Evolutionary conservation across 805 yeast species (phyloP).

Genomic region (Kuraishia hungarica): DNA sequence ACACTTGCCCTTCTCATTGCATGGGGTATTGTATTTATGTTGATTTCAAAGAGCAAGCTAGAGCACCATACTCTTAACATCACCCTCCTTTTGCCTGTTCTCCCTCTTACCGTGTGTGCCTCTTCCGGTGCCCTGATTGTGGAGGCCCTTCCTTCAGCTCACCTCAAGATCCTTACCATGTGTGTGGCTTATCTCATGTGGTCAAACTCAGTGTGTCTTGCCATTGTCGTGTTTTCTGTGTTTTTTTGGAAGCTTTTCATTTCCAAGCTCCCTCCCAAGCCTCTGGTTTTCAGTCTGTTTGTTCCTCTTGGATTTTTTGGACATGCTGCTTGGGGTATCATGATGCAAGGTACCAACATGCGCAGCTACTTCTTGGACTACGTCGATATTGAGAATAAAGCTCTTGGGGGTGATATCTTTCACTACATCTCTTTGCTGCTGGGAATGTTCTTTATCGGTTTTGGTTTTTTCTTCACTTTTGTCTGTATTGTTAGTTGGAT

Average conservation of each 20-base stretch:
- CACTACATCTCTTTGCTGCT: not conserved
- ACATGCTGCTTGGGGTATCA: constrained; percentile 69
- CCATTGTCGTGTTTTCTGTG: constrained; percentile 45
- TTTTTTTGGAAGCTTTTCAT: constrained; percentile 53
- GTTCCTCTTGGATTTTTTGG: constrained; percentile 81
- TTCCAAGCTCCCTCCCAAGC: constrained; percentile 49
- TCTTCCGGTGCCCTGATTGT: constrained; percentile 59
- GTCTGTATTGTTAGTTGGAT: not conserved
- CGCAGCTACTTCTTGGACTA: not conserved
- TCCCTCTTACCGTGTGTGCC: constrained; percentile 68
- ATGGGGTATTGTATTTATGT: constrained; percentile 49
- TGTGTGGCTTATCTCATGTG: constrained; percentile 51
- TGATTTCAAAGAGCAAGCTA: constrained; percentile 26
- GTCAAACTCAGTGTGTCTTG: constrained; percentile 60
- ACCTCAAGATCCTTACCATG: constrained; percentile 43
- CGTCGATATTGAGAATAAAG: not conserved
- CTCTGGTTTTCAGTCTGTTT: constrained; percentile 53
- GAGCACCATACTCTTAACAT: constrained; percentile 39
- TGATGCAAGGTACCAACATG: constrained; percentile 22
- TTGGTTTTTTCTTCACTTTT: constrained; percentile 3
- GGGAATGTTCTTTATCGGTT: not conserved
- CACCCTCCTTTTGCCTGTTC: constrained; percentile 64
- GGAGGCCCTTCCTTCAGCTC: constrained; percentile 27
- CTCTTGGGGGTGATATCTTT: not conserved
- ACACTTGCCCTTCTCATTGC: constrained; percentile 46